phyloP scores from a whole-genome alignment of 208 protist species.

The Phytomonas serpens region DNA sequence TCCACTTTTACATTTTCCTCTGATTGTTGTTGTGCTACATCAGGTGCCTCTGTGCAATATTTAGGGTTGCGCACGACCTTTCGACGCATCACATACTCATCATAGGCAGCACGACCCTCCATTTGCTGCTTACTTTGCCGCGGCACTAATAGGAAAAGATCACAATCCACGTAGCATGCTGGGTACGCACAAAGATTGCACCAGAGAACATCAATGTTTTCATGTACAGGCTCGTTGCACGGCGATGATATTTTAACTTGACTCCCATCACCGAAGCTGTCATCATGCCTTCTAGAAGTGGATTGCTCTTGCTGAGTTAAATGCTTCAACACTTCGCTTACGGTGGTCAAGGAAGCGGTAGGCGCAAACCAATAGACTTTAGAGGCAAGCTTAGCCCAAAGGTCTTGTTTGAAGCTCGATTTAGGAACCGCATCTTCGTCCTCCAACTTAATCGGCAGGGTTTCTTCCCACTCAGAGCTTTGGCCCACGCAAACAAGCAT shows the following conservation, averaged over 20 bases:
- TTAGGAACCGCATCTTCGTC: background rate
- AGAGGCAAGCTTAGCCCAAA: background rate
- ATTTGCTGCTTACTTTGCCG: conserved; percentile 1
- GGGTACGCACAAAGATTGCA: background rate
- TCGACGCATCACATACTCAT: conserved; percentile 6
- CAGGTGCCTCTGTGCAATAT: background rate
- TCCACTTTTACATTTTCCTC: background rate
- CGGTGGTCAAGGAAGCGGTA: background rate
- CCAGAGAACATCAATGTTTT: background rate
- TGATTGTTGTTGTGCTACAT: background rate
- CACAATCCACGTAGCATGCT: background rate
- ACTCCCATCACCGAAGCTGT: background rate
- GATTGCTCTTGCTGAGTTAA: background rate
- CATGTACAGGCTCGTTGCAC: background rate
- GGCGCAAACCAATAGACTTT: background rate
- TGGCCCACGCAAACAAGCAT: background rate
- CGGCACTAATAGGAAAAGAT: background rate
- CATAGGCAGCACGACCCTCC: background rate
- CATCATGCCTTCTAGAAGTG: background rate
- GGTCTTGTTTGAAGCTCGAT: background rate
- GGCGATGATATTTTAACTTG: background rate
- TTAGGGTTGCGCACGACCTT: background rate
- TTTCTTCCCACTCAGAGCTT: background rate
- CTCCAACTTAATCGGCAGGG: background rate
- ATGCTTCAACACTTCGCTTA: background rate